Percentiles rank a stretch among this genome's conserved stretches.
Evolutionary conservation across 192 early-diverging fungal genomes (phyloP).

Genomic region (Paraglomus occultum): DNA sequence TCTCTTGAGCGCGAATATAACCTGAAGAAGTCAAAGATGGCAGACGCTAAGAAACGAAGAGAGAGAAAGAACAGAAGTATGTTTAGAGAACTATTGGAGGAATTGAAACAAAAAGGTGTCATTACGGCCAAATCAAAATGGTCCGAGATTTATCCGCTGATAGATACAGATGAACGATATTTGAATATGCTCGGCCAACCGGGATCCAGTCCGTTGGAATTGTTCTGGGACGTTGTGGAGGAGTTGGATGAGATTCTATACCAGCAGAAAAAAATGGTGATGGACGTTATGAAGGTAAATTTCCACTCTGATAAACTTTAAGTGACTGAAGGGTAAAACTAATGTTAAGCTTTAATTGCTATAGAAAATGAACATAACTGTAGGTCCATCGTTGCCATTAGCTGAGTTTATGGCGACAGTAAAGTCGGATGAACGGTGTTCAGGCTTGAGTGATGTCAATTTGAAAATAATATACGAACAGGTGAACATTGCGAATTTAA

Average conservation of each 20-base stretch:
- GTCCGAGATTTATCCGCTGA: conserved; percentile 77
- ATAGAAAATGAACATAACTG: conserved; percentile 44
- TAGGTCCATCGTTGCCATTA: conserved; percentile 48
- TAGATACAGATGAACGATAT: conserved; percentile 72
- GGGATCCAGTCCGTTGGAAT: conserved; percentile 84
- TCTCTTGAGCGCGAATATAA: conserved; percentile 58
- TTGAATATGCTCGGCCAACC: conserved; percentile 69
- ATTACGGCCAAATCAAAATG: conserved; percentile 78
- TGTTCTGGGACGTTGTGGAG: conserved; percentile 92
- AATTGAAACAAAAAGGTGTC: conserved; percentile 51
- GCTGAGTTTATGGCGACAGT: conserved; percentile 38
- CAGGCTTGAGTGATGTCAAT: conserved; percentile 33
- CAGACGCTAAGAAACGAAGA: conserved; percentile 47
- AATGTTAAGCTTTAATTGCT: neutral
- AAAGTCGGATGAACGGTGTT: conserved; percentile 33
- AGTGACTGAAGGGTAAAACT: neutral
- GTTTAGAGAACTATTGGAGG: conserved; percentile 67
- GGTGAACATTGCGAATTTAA: conserved; percentile 25
- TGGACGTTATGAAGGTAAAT: conserved; percentile 59
- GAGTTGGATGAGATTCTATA: conserved; percentile 75
- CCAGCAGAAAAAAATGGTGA: conserved; percentile 63
- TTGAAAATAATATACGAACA: conserved; percentile 54
- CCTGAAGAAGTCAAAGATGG: conserved; percentile 43
- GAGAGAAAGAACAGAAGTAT: conserved; percentile 75
- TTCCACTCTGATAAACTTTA: conserved; percentile 17